phyloP scores from a whole-genome alignment of 2,329 filamentous ascomycete species.

The Pseudogymnoascus sp. region DNA sequence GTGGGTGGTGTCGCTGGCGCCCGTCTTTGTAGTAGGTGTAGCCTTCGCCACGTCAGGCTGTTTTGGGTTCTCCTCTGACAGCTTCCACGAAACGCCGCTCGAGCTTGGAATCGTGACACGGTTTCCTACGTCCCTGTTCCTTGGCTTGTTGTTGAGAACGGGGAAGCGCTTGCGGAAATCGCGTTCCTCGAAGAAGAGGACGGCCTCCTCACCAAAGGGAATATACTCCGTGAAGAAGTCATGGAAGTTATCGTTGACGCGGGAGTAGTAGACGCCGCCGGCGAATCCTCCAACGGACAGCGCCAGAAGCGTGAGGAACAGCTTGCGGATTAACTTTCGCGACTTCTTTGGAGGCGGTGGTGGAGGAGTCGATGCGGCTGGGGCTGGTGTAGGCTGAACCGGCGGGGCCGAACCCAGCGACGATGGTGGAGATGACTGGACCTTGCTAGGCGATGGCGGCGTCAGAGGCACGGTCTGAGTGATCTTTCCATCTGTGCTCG shows the following conservation, averaged over 20 bases:
- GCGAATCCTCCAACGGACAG: constrained; percentile 73
- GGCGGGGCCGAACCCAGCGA: constrained; percentile 22
- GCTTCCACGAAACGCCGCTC: constrained; percentile 76
- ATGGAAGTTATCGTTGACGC: constrained; percentile 95
- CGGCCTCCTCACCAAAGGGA: constrained; percentile 87
- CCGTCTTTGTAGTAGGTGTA: constrained; percentile 16
- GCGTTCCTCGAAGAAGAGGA: constrained; percentile 90
- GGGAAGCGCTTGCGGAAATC: constrained; percentile 86
- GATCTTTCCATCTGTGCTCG: constrained; percentile 38
- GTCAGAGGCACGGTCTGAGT: constrained; percentile 42
- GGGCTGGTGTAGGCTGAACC: constrained; percentile 22
- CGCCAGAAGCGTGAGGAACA: constrained; percentile 68
- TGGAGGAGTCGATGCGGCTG: constrained; percentile 27
- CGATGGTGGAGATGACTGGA: constrained; percentile 32
- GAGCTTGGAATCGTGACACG: constrained; percentile 77
- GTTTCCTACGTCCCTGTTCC: constrained; percentile 50
- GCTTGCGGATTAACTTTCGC: constrained; percentile 64
- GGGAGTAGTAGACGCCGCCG: constrained; percentile 85
- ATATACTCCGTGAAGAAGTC: constrained; percentile 98
- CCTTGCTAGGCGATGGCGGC: constrained; percentile 34
- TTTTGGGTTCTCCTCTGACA: constrained; percentile 53
- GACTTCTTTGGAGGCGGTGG: constrained; percentile 36
- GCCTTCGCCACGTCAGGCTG: not conserved
- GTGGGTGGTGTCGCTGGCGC: constrained; percentile 23
- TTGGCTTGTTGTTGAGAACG: constrained; percentile 31